Base-by-base conservation (phyloP, 2,329 filamentous ascomycete genomes). In the Dothiorella sarmentorum region DNA sequence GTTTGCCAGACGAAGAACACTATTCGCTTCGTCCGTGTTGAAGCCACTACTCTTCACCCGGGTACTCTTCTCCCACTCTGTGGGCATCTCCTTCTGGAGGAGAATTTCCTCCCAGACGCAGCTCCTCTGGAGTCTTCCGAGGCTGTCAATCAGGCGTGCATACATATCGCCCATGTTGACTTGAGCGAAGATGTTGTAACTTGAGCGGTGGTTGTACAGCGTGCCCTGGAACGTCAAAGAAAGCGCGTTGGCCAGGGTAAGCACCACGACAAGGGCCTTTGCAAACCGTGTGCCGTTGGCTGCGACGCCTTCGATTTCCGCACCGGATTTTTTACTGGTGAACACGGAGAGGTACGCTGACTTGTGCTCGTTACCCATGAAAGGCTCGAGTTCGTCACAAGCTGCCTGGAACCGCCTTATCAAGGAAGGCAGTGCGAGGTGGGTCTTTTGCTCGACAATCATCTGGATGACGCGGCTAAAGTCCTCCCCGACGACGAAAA, bases 121-220 rank as follows among this genome's bases (percentile, higher is more conserved):
- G 55, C 87, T 87, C 40, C 89, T 84, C 63, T 97, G 82, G 15
- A 99, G 76, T 22, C 86, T 85, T 3, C 91, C 91, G 31, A 97
- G 81, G 24, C 85, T 85, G 62, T 85, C 82, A 22, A 96, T 82
- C 35, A 97, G 76, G n/a, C 80, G 75, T 43, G 85, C 79, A 69
- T 96, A 96, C 70, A 90, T 87, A 70, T 97, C 93, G 29, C 87
- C 90, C 20, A 96, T 82, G 68, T 96, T 96, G 65, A 95, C 82
- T 24, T 85, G 82, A 57, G 84, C 85, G 66, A 97, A 89, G 10
- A 87, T 82, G 27, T 85, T 82, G 9, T 81, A 76, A 31, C 75
- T 78, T 24, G 86, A 83, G 59, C 90, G 82, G 56, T 84, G 82
- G 59, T 85, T 84, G 68, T 84, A 86, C 51, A 84, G 75, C 20